Evolutionary conservation across 2,329 filamentous ascomycete species (phyloP).

Genomic region (Microdochium paspali): DNA sequence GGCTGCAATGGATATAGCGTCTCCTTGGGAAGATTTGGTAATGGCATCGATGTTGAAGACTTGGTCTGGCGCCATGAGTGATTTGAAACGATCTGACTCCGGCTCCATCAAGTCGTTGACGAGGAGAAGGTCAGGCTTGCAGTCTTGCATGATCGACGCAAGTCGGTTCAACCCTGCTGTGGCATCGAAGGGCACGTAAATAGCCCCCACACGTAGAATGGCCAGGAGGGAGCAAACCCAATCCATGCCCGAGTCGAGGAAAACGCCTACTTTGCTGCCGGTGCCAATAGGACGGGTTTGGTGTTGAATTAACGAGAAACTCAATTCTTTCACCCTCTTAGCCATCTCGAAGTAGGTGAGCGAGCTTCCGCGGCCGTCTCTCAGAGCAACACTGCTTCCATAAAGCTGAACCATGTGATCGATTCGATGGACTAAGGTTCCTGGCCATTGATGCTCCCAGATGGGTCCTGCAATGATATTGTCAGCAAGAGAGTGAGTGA

Average conservation of each 20-base stretch:
- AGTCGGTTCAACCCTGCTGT: constrained; percentile 19
- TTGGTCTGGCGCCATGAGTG: constrained; percentile 8
- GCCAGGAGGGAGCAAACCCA: constrained; percentile 28
- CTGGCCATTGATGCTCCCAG: constrained; percentile 15
- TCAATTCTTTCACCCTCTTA: constrained; percentile 19
- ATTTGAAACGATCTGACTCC: too few relatives aligned
- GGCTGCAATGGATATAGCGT: constrained; percentile 24
- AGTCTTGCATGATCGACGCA: background rate
- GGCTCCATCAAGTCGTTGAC: too few relatives aligned
- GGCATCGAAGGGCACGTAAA: constrained; percentile 31
- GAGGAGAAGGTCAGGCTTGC: constrained; percentile 11
- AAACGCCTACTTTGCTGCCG: constrained; percentile 26
- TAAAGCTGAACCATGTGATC: constrained; percentile 18
- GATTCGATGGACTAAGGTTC: constrained; percentile 23
- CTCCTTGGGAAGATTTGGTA: background rate
- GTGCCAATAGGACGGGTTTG: too few relatives aligned
- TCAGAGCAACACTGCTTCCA: background rate
- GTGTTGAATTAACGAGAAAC: too few relatives aligned
- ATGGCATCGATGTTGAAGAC: background rate
- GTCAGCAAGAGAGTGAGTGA: constrained; percentile 2
- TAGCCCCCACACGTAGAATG: constrained; percentile 25
- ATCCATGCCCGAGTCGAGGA: constrained; percentile 24
- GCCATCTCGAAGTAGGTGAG: constrained; percentile 24
- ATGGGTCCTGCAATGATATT: constrained; percentile 7
- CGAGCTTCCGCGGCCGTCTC: constrained; percentile 5